phyloP scores from a whole-genome alignment of 345 rosid species.

The Camelina sativa region DNA sequence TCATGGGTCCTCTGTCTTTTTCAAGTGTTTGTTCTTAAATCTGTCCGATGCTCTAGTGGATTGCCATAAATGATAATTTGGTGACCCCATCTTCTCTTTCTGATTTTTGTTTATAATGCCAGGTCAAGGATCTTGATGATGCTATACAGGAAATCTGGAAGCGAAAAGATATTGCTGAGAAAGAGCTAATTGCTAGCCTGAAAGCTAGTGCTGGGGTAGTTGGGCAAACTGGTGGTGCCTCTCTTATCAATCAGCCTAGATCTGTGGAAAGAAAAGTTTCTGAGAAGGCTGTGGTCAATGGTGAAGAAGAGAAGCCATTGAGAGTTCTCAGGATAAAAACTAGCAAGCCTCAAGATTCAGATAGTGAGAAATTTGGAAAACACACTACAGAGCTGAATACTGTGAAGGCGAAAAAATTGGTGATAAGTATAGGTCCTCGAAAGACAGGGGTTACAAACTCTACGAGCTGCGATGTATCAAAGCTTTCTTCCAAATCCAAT shows the following conservation, averaged over 20 bases:
- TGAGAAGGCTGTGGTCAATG: constrained; percentile 74
- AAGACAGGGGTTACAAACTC: constrained; percentile 74
- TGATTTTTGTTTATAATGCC: constrained; percentile 20
- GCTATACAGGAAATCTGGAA: constrained; percentile 98
- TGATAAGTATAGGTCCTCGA: constrained; percentile 85
- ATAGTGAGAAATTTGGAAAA: constrained; percentile 61
- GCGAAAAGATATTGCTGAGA: constrained; percentile 78
- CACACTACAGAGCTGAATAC: constrained; percentile 58
- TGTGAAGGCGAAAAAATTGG: constrained; percentile 79
- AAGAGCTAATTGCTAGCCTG: constrained; percentile 81
- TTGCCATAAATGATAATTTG: constrained; percentile 8
- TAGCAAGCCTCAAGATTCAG: constrained; percentile 61
- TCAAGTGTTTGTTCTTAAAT: constrained; percentile 1
- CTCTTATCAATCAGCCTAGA: constrained; percentile 58
- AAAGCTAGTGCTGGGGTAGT: constrained; percentile 73
- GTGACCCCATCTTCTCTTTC: constrained; percentile 3
- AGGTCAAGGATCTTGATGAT: constrained; percentile 97
- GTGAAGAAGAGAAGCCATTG: constrained; percentile 71
- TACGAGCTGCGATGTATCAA: constrained; percentile 54
- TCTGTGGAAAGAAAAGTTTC: constrained; percentile 70
- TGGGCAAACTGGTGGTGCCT: constrained; percentile 54
- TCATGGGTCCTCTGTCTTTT: constrained; percentile 17
- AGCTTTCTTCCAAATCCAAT: constrained; percentile 61
- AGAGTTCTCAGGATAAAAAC: constrained; percentile 66
- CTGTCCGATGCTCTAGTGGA: constrained; percentile 4